Base-by-base conservation (phyloP, 164 flowering plant genomes). In the Vitis amurensis region DNA sequence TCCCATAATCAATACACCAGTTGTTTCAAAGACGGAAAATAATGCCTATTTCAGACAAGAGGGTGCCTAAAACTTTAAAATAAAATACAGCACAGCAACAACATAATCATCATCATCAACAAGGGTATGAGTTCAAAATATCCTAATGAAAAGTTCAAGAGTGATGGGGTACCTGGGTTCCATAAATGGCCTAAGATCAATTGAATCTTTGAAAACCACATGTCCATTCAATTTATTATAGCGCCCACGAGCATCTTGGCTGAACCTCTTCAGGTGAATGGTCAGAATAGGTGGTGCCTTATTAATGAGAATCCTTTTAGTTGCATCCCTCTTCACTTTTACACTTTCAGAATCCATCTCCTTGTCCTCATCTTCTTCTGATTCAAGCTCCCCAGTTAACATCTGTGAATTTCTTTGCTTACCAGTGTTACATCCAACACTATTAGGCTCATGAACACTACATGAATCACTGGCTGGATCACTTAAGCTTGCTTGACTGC, bases 191-290 rank as follows among this genome's bases (percentile, higher is more conserved):
- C 74, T 74, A 47, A 96, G 90, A 82, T 93, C 84, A 69, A 93
- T 78, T 12, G 72, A 77, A 51, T 91, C 93, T 71, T 73, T 67
- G 73, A 96, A 96, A 68, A 53, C 70, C 55, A 93, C 89, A 79
- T 92, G 93, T 50, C 98, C 99, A 56, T 86, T 91, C 77, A 96
- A 79, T 81, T 96, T 96, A 77, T 85, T 93, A 66, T 88, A 79
- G 57, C 97, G 92, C 48, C 99, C 98, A 74, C 95, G 88, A 64
- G 87, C 86, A 87, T 96, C 99, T 86, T 92, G 98, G 77, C 87
- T 84, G 80, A 96, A 96, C 68, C 99, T 84, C 83, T 93, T 93
- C 59, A 96, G 78, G 80, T 96, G 99, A 75, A 96, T 82, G 64
- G 98, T 96, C 52, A 96, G 70, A 78, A 96, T 78, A 61, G 86